Base-by-base conservation (phyloP, 148 eudicot species). In the Oxyria digyna region DNA sequence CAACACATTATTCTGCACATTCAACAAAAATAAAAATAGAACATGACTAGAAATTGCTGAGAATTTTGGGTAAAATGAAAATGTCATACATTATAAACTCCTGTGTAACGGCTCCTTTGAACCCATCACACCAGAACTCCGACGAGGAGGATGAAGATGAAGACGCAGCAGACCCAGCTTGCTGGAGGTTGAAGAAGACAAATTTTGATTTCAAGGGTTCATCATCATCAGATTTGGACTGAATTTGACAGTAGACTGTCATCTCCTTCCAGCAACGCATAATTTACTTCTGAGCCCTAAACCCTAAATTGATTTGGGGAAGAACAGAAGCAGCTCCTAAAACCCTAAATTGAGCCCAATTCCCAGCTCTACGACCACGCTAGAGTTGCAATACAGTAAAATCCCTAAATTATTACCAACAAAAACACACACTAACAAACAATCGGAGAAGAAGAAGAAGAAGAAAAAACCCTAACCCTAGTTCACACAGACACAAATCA, bases 321-420 rank as follows among this genome's bases (percentile, higher is more conserved):
- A 3, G 4, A 43, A 32, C 18, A 26, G 57, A 55, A 67, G 26
- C 52, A 41, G 66, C 49, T 71, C 74, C 35, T 57, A 71, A 38
- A 71, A 74, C 24, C 62, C 72, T 23, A 76, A 74, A 8, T 67
- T 45, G 4, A 67, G 72, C 21, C 69, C 62, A 59, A 76, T 26
- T 29, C 72, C n/a, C 63, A 72, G 63, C 29, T 67, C 63, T 37
- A 71, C 79, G 45, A 71, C 71, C 42, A 67, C 74, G 29, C 73
- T 71, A 57, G 54, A 49, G 42, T 76, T 20, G 40, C 35, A 54
- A 54, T 54, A 23, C 23, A 42, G 33, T 15, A 33, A 73, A 35
- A 37, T n/a, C 63, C 38, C 29, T 29, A 26, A n/a, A 33, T 66
- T 65, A 59, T 45, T 15, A 6, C 57, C 70, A 64, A 65, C 35